Percentiles rank a stretch among this genome's conserved stretches.
These are phyloP conservation scores for Phanerodontia chrysosporium DNA, from an alignment of 768 basidiomycete species.

Conservation along the genomic window DNA sequence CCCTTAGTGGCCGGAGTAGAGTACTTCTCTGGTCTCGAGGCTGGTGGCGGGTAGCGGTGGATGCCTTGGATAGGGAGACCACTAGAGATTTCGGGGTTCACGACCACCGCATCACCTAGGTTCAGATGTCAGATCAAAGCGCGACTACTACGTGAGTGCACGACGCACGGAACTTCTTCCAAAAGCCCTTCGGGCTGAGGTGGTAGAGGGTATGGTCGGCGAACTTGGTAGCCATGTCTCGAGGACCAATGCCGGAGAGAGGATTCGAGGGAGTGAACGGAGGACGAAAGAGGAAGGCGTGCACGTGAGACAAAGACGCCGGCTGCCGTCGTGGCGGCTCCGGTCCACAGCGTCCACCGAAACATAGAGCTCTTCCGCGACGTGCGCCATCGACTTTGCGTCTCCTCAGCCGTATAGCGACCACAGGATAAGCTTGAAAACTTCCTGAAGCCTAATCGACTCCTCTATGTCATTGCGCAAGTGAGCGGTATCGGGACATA, in stretches of 20 bases:
- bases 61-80: conserved; percentile 75
- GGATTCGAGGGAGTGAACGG: conserved; percentile 5
- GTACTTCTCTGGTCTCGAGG: conserved; percentile 82
- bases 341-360: background rate
- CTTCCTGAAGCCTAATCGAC: background rate
- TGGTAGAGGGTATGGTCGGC: conserved; percentile 92
- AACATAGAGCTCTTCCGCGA: no score
- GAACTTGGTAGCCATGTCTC: conserved; percentile 51
- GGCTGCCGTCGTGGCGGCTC: background rate
- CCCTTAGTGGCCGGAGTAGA: conserved; percentile 88
- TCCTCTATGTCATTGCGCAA: background rate
- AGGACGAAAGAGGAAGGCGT: conserved; percentile 3
- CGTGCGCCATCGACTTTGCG: no score
- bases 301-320: conserved; percentile 2
- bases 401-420: background rate
- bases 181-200: conserved; percentile 84
- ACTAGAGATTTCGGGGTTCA: conserved; percentile 88
- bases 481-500: background rate
- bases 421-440: background rate
- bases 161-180: conserved; percentile 90
- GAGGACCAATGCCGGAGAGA: background rate
- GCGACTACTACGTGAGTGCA: background rate
- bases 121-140: background rate
- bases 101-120: conserved; percentile 74
- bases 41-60: conserved; percentile 84